Evolutionary conservation across 2,329 filamentous ascomycete genomes (phyloP).

Genomic region (Colletotrichum karsti): DNA sequence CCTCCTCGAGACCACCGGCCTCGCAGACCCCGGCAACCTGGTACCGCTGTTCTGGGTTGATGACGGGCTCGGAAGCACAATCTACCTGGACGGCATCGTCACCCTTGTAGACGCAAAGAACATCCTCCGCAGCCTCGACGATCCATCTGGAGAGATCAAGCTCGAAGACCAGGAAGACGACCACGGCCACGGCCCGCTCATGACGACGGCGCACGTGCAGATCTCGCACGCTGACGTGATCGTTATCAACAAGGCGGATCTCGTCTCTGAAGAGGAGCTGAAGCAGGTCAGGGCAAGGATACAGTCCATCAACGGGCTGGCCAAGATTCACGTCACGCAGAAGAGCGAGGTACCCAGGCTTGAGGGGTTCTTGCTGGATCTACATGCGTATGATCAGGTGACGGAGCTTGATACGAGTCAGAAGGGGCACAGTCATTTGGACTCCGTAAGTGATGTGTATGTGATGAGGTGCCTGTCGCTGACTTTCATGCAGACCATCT

Average conservation of each 20-base stretch:
- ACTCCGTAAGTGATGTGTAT: conserved; percentile 70
- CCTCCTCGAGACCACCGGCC: conserved; percentile 91
- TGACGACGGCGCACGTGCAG: conserved; percentile 94
- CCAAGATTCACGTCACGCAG: conserved; percentile 83
- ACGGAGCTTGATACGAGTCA: conserved; percentile 73
- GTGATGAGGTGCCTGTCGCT: conserved; percentile 12
- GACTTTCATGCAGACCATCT: conserved; percentile 72
- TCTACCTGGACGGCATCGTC: conserved; percentile 96
- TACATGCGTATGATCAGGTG: conserved; percentile 92
- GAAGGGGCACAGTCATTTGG: conserved; percentile 90
- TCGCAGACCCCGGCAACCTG: conserved; percentile 95
- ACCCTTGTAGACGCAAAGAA: conserved; percentile 97
- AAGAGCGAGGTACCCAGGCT: conserved; percentile 83
- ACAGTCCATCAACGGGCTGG: conserved; percentile 86
- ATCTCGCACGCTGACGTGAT: conserved; percentile 97
- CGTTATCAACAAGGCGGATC: conserved; percentile 91
- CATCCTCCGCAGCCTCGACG: conserved; percentile 82
- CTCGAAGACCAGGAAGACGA: conserved; percentile 41
- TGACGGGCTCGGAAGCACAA: conserved; percentile 91
- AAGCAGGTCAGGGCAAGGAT: conserved; percentile 76
- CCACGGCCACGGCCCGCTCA: conserved; percentile 68
- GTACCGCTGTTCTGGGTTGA: conserved; percentile 98
- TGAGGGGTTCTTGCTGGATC: conserved; percentile 86
- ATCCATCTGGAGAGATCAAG: conserved; percentile 64
- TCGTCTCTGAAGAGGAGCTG: conserved; percentile 77